These are phyloP conservation scores for Hibiscus syriacus DNA, from an alignment of 345 rosid genomes.

Conservation along the genomic window DNA sequence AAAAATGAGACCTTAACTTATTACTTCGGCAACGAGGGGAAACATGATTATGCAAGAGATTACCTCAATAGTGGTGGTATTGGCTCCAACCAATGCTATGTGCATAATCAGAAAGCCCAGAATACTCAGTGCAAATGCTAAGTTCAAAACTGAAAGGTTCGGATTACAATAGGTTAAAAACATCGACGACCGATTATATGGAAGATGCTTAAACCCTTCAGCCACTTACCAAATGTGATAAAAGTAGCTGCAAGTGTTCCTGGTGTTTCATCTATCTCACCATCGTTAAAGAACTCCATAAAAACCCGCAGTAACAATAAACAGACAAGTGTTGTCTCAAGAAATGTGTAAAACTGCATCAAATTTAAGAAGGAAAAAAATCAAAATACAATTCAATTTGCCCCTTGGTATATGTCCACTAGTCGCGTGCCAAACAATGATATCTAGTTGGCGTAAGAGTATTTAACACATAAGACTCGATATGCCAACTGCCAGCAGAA, in stretches of 20 bases:
- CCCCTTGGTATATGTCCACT: not conserved
- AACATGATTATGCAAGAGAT: constrained; percentile 4
- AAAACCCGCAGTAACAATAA: constrained; percentile 55
- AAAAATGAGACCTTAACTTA: not conserved
- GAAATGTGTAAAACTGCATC: constrained; percentile 82
- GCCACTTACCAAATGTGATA: constrained; percentile 54
- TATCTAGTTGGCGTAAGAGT: not conserved
- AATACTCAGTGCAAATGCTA: constrained; percentile 66
- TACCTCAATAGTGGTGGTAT: constrained; percentile 88
- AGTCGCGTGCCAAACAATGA: not conserved
- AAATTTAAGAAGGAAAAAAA: constrained; percentile 3
- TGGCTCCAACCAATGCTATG: constrained; percentile 44
- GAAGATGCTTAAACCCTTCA: not conserved
- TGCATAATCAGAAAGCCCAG: constrained; percentile 82
- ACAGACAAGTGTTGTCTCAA: constrained; percentile 65
- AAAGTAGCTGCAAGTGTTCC: constrained; percentile 61
- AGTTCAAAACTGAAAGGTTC: constrained; percentile 52
- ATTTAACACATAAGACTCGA: not conserved
- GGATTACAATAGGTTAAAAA: not conserved
- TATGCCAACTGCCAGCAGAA: not conserved
- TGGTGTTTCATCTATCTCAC: constrained; percentile 55
- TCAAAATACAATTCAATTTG: constrained; percentile 1
- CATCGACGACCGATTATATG: not conserved
- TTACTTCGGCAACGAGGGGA: not conserved
- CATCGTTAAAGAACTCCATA: constrained; percentile 58